These are phyloP conservation scores for Paramyrothecium roridum DNA, from an alignment of 2,329 filamentous ascomycete species.

Conservation along the genomic window DNA sequence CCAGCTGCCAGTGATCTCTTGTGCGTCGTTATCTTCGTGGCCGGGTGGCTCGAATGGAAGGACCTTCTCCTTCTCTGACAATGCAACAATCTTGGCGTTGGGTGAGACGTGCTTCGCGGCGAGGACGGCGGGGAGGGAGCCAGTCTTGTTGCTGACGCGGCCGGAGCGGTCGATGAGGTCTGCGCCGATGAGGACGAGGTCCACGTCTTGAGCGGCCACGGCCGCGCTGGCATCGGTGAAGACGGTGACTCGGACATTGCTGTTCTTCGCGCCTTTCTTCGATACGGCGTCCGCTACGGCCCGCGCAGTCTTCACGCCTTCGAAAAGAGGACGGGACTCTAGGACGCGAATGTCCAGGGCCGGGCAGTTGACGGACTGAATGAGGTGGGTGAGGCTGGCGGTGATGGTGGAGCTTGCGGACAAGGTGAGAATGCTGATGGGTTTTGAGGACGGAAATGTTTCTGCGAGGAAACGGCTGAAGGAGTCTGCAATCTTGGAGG, in stretches of 20 bases:
- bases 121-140: slow-evolving; percentile 57
- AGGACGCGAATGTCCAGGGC: slow-evolving; percentile 56
- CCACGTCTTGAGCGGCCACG: slow-evolving; percentile 45
- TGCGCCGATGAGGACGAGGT: slow-evolving; percentile 61
- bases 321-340: slow-evolving; percentile 64
- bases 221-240: slow-evolving; percentile 60
- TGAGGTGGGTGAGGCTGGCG: slow-evolving; percentile 40
- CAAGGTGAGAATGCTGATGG: slow-evolving; percentile 53
- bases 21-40: slow-evolving; percentile 44
- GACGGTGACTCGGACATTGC: slow-evolving; percentile 35
- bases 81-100: slow-evolving; percentile 45
- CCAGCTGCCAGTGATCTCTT: slow-evolving; percentile 51
- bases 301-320: slow-evolving; percentile 57
- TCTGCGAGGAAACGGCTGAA: slow-evolving; percentile 29
- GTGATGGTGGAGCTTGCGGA: slow-evolving; percentile 62
- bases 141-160: slow-evolving; percentile 65
- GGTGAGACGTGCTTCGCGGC: slow-evolving; percentile 48
- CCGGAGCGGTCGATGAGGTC: slow-evolving; percentile 58
- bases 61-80: slow-evolving; percentile 62
- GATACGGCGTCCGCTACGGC: slow-evolving; percentile 37
- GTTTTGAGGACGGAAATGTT: slow-evolving; percentile 12
- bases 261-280: not conserved
- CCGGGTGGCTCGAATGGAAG: slow-evolving; percentile 37
- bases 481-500: slow-evolving; percentile 26
- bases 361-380: slow-evolving; percentile 26